These are phyloP conservation scores for Apiospora saccharicola DNA, from an alignment of 2,329 filamentous ascomycete genomes.

Conservation along the genomic window DNA sequence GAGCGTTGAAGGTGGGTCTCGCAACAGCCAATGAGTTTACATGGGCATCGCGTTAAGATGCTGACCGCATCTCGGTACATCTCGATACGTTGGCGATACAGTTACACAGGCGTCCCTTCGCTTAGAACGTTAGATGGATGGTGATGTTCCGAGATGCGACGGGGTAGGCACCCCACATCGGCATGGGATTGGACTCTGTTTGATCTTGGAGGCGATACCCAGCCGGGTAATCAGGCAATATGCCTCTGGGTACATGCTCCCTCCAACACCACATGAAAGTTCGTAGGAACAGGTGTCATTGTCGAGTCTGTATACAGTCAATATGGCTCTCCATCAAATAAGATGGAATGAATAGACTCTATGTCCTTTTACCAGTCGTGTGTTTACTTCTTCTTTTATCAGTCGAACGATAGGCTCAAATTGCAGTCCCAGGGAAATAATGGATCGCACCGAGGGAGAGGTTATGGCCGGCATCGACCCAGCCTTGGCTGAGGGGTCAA, in stretches of 20 bases:
- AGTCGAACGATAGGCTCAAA: not conserved
- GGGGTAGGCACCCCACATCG: not conserved
- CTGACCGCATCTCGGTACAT: not conserved
- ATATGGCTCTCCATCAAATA: not conserved
- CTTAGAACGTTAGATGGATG: not conserved
- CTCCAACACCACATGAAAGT: too few relatives aligned
- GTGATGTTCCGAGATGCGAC: not conserved
- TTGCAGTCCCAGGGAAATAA: not conserved
- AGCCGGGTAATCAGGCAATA: not conserved
- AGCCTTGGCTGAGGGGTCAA: constrained; percentile 18
- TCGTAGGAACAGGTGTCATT: not conserved
- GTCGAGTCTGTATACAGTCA: not conserved
- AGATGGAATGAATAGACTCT: not conserved
- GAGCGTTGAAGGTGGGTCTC: not conserved
- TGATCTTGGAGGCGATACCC: not conserved
- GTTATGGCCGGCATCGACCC: constrained; percentile 8
- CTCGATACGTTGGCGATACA: not conserved
- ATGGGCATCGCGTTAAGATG: not conserved
- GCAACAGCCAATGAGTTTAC: not conserved
- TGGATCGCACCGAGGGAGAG: constrained; percentile 21
- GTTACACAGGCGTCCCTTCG: not conserved
- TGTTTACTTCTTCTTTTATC: not conserved
- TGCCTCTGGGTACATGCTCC: not conserved
- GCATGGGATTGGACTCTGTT: not conserved
- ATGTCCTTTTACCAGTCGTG: not conserved